Base-by-base conservation (phyloP, 371 early-diverging fungal genomes). In the Gilbertella persicaria region DNA sequence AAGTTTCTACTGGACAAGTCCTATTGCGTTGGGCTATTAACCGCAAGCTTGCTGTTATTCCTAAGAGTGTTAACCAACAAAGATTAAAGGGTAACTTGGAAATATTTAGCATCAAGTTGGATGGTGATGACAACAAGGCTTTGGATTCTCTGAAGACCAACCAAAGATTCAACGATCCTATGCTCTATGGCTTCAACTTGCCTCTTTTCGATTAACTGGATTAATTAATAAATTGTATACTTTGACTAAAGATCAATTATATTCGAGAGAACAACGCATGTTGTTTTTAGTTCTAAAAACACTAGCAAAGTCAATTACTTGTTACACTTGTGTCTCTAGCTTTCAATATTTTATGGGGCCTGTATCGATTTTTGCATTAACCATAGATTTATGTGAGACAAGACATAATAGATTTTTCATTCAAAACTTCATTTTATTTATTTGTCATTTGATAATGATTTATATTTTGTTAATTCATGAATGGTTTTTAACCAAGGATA, bases 1-100 rank as follows among this genome's bases (percentile, higher is more conserved):
- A 33, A n/a, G 20, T 35, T 9, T 45, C 46, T 10, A 19, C 50
- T 38, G 61, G 40, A 5, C 46, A 50, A 48, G 28, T 77, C 26
- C 61, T 84, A n/a, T 55, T 86, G 17, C 75, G 79, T 14, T 84
- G 86, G 86, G 69, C 78, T 30, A 56, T 79, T 44, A 73, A 82
- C 46, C 70, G 68, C 48, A 66, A 75, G 26, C 35, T 75, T 45
- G 74, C 68, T 21, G 83, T 84, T 33, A 86, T 90, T 43, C 90
- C 90, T 37, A 90, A 90, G 64, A 75, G 75, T 42, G 55, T 65
- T n/a, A 67, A 77, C 45, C 57, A 56, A 3, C 62, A 64, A 1
- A 72, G 87, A 35, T 69, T 87, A 55, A 58, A 56, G 25, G 37
- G 59, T 41, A 75, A 75, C 54, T 50, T 63, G 24, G 69, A 68